Evolutionary conservation across 1,284 basidiomycete genomes (phyloP).

Genomic region (Pterula multifida): DNA sequence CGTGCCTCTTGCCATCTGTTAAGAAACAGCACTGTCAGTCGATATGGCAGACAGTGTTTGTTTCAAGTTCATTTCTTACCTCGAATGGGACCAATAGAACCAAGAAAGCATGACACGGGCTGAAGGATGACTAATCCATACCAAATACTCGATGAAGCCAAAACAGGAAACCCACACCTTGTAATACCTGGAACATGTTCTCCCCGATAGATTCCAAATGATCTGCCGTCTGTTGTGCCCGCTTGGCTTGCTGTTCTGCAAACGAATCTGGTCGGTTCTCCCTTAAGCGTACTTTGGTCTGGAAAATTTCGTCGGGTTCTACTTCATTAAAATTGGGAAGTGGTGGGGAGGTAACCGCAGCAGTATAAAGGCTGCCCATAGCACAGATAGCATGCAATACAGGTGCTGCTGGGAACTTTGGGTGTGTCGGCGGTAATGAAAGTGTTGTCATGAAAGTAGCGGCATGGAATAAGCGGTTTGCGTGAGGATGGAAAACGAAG

Average conservation of each 20-base stretch:
- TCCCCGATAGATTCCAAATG: conserved; percentile 37
- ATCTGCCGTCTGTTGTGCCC: conserved; percentile 40
- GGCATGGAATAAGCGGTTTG: conserved; percentile 50
- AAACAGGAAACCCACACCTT: conserved; percentile 33
- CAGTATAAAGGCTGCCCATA: conserved; percentile 55
- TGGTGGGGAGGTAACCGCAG: conserved; percentile 40
- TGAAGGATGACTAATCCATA: conserved; percentile 14
- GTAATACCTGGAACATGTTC: conserved; percentile 46
- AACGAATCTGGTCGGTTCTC: conserved; percentile 46
- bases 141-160: background rate
- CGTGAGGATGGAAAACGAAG: conserved; percentile 62
- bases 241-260: conserved; percentile 51
- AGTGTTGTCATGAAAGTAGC: conserved; percentile 55
- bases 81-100: conserved; percentile 64
- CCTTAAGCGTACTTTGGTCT: conserved; percentile 29
- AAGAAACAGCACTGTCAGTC: conserved; percentile 2
- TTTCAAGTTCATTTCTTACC: conserved; percentile 23
- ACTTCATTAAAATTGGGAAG: conserved; percentile 35
- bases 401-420: conserved; percentile 53
- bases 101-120: conserved; percentile 52
- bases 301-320: conserved; percentile 45
- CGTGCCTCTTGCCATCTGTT: conserved; percentile 63
- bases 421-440: conserved; percentile 51
- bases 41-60: background rate
- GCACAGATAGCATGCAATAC: conserved; percentile 71